Evolutionary conservation across 2,329 filamentous ascomycete species (phyloP).

Genomic region (Fusarium sp.): DNA sequence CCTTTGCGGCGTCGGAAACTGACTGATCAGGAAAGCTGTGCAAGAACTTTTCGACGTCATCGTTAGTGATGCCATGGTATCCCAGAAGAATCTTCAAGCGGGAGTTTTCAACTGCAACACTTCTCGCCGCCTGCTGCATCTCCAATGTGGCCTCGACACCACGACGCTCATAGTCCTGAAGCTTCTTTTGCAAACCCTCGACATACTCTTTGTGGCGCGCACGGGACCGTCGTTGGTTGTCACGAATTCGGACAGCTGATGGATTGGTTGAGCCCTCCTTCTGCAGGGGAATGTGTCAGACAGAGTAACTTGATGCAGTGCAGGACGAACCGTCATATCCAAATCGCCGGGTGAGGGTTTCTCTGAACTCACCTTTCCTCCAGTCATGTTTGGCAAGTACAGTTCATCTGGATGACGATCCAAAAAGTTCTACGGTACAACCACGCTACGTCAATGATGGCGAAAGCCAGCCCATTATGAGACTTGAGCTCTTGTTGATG

Average conservation of each 20-base stretch:
- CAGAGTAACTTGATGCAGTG: constrained; percentile 11
- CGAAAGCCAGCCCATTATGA: constrained; percentile 40
- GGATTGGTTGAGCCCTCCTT: constrained; percentile 47
- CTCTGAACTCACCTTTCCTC: constrained; percentile 46
- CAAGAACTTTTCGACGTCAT: constrained; percentile 56
- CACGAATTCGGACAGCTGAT: constrained; percentile 56
- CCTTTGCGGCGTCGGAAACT: constrained; percentile 45
- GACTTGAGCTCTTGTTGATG: constrained; percentile 44
- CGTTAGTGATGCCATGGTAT: constrained; percentile 52
- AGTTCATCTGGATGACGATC: constrained; percentile 39
- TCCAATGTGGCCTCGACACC: constrained; percentile 62
- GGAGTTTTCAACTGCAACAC: constrained; percentile 61
- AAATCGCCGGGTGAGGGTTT: constrained; percentile 15
- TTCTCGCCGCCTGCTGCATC: constrained; percentile 65
- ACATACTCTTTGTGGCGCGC: constrained; percentile 63
- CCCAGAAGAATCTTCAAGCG: constrained; percentile 57
- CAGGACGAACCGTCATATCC: constrained; percentile 17
- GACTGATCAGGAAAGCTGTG: constrained; percentile 50
- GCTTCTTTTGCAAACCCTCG: constrained; percentile 57
- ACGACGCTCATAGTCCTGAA: constrained; percentile 60
- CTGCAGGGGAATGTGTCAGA: constrained; percentile 41
- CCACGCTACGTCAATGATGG: constrained; percentile 38
- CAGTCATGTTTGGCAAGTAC: constrained; percentile 42
- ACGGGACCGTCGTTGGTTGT: constrained; percentile 65
- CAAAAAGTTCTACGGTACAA: constrained; percentile 7